Evolutionary conservation across 495 filamentous ascomycete genomes (phyloP), one percentile per base, ranked within the genome.

Genomic region (Margaritispora aquatica): DNA sequence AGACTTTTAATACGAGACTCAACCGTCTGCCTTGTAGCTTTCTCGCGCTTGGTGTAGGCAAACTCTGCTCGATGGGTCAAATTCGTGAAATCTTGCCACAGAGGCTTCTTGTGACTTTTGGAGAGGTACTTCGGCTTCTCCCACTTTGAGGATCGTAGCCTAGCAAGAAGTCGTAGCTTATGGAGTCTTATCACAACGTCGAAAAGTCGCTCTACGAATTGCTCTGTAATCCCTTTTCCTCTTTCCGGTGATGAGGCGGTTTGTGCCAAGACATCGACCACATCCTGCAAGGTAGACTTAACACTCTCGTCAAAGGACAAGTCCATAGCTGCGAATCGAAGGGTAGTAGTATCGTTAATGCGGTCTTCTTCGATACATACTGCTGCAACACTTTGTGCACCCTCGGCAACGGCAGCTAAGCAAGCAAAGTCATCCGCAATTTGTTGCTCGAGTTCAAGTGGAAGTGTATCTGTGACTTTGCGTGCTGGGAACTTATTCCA

Each of bases 71-170:
- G 57, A 24, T 60, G 57, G 9, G 48, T 9, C 13, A 54, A 26
- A 34, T 60, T 60, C 15, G 23, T 23, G 26, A 60, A 60, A 31
- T 60, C 57, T 21, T 54, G 34, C 57, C 57, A 60, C 9, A 60
- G 34, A 26, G 57, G 57, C 19, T 60, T 60, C 20, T 60, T 60
- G 27, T 60, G 57, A 47, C 50, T 54, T 34, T 60, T 60, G 21
- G 57, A 60, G 15, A 60, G 36, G 36, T 54, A 60, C 24, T 60
- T 54, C 27, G 57, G 57, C 51, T 54, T 60, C 23, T 54, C 51
- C 57, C 57, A 60, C 29, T 54, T 60, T 10, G 2, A 0, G 19
- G 57, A 60, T 3, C 57, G 57, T 10, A 60, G 51, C n/a, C 57
- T 29, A 23, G 49, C 57, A 8, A 60, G 34, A 2, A 60, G 19